Conservation (phyloP, 2,329 filamentous ascomycete species). For the Fusarium sp. region DNA sequence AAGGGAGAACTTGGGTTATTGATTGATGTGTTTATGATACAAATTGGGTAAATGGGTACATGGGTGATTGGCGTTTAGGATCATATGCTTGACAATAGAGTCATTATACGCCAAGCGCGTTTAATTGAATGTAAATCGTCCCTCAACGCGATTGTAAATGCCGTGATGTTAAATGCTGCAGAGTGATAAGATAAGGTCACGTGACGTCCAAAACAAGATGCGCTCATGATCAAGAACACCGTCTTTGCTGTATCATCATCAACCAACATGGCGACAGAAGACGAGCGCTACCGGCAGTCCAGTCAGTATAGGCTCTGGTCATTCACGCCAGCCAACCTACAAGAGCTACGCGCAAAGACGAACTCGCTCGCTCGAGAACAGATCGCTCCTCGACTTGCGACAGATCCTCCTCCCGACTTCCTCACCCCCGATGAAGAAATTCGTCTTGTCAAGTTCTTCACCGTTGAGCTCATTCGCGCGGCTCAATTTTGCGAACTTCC, state of each 20-base stretch:
- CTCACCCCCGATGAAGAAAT: slow-evolving; percentile 86
- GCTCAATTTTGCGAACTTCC: slow-evolving; percentile 65
- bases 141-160: not conserved
- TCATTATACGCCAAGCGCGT: slow-evolving; percentile 34
- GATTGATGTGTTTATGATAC: slow-evolving; percentile 13
- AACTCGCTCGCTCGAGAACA: slow-evolving; percentile 77
- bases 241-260: slow-evolving; percentile 9
- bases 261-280: slow-evolving; percentile 78
- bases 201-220: slow-evolving; percentile 12
- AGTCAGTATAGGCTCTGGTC: slow-evolving; percentile 95
- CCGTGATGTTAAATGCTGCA: not conserved
- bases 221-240: not conserved
- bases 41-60: slow-evolving; percentile 6
- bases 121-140: slow-evolving; percentile 32
- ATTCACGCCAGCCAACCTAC: slow-evolving; percentile 79
- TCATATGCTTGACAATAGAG: slow-evolving; percentile 28
- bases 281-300: slow-evolving; percentile 88
- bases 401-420: slow-evolving; percentile 74
- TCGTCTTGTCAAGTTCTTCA: slow-evolving; percentile 83
- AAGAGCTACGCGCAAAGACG: slow-evolving; percentile 78
- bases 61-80: slow-evolving; percentile 33
- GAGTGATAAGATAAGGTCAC: slow-evolving; percentile 32
- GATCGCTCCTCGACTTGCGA: slow-evolving; percentile 68
- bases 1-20: slow-evolving; percentile 48
- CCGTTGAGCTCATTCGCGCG: slow-evolving; percentile 67